Percentiles rank a stretch among this genome's conserved stretches.
Conservation (phyloP, 2,329 filamentous ascomycete genomes). For the Botryotinia narcissicola region DNA sequence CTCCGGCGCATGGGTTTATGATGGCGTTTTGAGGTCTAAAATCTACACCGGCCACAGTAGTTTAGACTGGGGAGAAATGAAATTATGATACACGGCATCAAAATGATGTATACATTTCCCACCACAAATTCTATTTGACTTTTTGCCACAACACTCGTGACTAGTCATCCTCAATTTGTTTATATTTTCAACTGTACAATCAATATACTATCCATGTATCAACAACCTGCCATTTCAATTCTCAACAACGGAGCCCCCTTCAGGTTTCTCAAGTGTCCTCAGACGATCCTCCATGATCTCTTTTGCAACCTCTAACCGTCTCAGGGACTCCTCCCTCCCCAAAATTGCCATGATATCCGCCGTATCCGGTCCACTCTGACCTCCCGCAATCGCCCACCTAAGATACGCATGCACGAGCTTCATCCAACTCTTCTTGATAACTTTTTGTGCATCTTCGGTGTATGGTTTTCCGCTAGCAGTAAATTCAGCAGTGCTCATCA, state of each 20-base stretch:
- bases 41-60: conserved; percentile 6
- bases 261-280: background rate
- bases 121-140: background rate
- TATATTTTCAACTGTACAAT: background rate
- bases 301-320: conserved; percentile 37
- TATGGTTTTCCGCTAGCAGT: background rate
- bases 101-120: conserved; percentile 1
- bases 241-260: too few relatives aligned
- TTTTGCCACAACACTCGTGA: background rate
- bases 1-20: conserved; percentile 12
- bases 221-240: background rate
- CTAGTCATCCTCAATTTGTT: background rate
- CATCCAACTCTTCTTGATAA: conserved; percentile 38
- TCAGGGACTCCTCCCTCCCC: conserved; percentile 50
- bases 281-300: conserved; percentile 21
- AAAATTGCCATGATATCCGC: conserved; percentile 54
- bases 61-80: conserved; percentile 17
- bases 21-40: conserved; percentile 18
- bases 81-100: conserved; percentile 15
- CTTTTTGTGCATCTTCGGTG: background rate
- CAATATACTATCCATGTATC: background rate
- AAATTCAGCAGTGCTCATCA: conserved; percentile 12
- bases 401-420: conserved; percentile 54
- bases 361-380: conserved; percentile 52
- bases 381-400: conserved; percentile 54